Evolutionary conservation across 805 yeast species (phyloP), one percentile per base, ranked within the genome.

Genomic region (Saturnispora besseyi): DNA sequence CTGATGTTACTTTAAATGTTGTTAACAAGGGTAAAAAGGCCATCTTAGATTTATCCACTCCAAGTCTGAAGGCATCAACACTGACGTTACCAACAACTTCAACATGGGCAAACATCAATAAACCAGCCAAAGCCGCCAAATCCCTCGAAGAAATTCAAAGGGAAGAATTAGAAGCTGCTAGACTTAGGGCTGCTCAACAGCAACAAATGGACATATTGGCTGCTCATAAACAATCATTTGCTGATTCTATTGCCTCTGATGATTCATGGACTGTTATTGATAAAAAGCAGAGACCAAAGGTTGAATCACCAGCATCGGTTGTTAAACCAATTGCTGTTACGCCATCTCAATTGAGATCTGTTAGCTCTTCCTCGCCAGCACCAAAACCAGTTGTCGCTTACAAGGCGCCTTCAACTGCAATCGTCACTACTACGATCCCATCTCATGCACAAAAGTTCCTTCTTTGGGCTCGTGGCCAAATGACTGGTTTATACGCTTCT

Each of bases 391-490:
- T 12, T 29, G 32, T 37, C n/a, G 42, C 36, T n/a, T 50, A 45
- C 30, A 31, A 29, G 18, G 38, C 52, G 5, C 47, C 51, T 12
- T 32, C 51, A n/a, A 29, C 44, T 5, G 30, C 51, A 33, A 34
- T 30, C 70, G 77, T 34, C 15, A 37, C 40, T 10, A 18, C 69
- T 2, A 10, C 47, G 12, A 32, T 28, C 22, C 54, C 54, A 26
- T 44, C 52, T 12, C 51, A 73, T 11, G 75, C 79, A 34, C 79
- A 81, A 62, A 87, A 82, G 52, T 83, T 85, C 53, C 65, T 85
- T 54, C 64, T 71, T 21, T 85, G 95, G 95, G 83, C 88, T 53
- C 77, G 87, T 58, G 62, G 78, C 3, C 78, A 82, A 55, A 72
- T 85, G 74, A 72, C 73, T 49, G 80, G 76, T 53, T 72, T 91